Base-by-base conservation (phyloP, 2,329 filamentous ascomycete genomes). In the Paraphaeosphaeria minitans region DNA sequence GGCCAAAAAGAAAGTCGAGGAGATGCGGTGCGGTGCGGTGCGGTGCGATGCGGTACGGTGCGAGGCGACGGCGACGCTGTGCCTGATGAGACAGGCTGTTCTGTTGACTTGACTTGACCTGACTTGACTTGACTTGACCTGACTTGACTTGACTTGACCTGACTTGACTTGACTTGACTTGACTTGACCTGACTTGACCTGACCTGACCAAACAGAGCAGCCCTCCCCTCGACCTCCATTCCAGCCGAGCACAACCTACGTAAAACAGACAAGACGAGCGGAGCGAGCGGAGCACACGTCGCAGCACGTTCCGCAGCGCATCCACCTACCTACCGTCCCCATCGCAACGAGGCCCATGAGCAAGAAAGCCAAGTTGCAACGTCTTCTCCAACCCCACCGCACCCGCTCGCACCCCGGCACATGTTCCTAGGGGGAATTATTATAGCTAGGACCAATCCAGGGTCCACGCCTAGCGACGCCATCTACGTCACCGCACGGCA, bases 401-500 rank as follows among this genome's bases (percentile, higher is more conserved):
- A n/a, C n/a, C n/a, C 45, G 50, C 45, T 31, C 46, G 22, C 24
- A n/a, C 46, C 48, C 55, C 37, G 54, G 35, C 41, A 24, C 16
- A 10, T 13, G 8, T 24, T 12, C 16, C 9, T 29, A 24, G 35
- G 7, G 6, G 21, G 21, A 10, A 14, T n/a, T n/a, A n/a, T n/a
- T n/a, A n/a, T 42, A 46, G 55, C 33, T n/a, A 2, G 13, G 13
- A n/a, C n/a, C 14, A 29, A 39, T 53, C 35, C 43, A 58, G 56
- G 56, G 56, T 54, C 56, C 50, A 58, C 45, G 50, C 56, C 37
- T 50, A 29, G 35, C 14, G 5, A 19, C 50, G 56, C 56, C 56
- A 24, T 24, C 7, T 16, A 54, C 56, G 56, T 58, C 56, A 58
- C 7, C 10, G 14, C 12, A 22, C 31, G 27, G 41, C 16, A 31